Conservation (phyloP, 352 stramenopile species). For the Achlya hypogyna region DNA sequence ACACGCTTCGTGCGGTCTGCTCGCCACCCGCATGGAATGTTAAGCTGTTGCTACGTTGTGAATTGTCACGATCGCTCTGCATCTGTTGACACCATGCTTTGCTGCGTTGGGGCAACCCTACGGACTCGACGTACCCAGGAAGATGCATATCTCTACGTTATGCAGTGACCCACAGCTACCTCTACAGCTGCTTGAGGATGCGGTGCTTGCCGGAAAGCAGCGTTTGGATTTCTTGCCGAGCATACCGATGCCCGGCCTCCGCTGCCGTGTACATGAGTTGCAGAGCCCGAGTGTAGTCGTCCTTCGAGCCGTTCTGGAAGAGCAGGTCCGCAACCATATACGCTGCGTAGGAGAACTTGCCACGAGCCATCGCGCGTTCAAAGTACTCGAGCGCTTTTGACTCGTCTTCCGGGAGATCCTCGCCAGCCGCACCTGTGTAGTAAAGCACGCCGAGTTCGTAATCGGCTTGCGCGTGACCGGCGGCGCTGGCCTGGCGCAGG, state of each 20-base stretch:
- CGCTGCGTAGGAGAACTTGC: conserved; percentile 10
- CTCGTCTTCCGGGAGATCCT: not conserved
- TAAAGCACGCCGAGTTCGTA: conserved; percentile 5
- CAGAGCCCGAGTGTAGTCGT: not conserved
- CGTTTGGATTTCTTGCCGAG: not conserved
- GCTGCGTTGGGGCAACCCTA: not conserved
- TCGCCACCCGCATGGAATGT: too few relatives aligned
- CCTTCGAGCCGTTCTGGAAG: not conserved
- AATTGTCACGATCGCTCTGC: too few relatives aligned
- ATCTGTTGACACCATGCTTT: too few relatives aligned
- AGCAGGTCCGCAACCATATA: conserved; percentile 16
- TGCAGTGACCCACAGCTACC: too few relatives aligned
- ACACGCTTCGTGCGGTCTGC: too few relatives aligned
- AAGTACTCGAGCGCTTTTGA: not conserved
- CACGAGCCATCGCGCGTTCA: conserved; percentile 4
- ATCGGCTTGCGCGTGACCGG: conserved; percentile 9
- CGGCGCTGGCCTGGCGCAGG: not conserved
- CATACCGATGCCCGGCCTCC: conserved; percentile 6
- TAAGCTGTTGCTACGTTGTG: too few relatives aligned
- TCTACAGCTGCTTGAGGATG: not conserved
- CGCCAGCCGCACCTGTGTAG: conserved; percentile 6
- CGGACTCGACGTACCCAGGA: not conserved
- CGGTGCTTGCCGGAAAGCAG: not conserved
- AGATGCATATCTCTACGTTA: not conserved
- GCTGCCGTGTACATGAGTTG: conserved; percentile 5